Evolutionary conservation across 2,329 filamentous ascomycete species (phyloP).

Genomic region (Didymella segeticola): DNA sequence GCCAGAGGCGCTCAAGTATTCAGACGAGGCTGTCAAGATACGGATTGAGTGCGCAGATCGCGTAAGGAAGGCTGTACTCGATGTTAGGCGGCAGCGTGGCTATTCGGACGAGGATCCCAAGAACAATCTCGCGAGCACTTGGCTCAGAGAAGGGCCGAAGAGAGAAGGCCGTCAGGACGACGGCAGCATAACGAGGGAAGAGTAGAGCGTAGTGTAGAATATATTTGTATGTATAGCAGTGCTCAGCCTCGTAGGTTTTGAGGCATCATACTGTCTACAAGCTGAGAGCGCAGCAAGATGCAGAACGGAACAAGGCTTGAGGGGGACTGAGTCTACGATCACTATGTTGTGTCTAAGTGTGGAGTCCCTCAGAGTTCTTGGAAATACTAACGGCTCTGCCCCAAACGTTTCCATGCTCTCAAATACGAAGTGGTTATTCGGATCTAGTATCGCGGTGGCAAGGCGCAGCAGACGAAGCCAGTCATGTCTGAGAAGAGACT

Average conservation of each 20-base stretch:
- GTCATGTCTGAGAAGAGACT: background rate
- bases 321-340: too few species aligned
- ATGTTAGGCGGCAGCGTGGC: slow-evolving; percentile 74
- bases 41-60: slow-evolving; percentile 80
- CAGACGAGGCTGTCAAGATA: slow-evolving; percentile 76
- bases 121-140: slow-evolving; percentile 80
- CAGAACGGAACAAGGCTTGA: too few species aligned
- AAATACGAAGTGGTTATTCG: too few species aligned
- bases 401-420: too few species aligned
- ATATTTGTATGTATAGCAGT: background rate
- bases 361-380: too few species aligned
- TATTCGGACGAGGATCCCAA: slow-evolving; percentile 82
- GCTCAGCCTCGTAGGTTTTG: background rate
- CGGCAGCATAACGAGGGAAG: slow-evolving; percentile 66
- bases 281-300: too few species aligned
- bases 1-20: slow-evolving; percentile 69
- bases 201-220: slow-evolving; percentile 39
- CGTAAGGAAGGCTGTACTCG: slow-evolving; percentile 80
- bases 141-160: slow-evolving; percentile 65
- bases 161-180: slow-evolving; percentile 66
- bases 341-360: too few species aligned
- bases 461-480: background rate
- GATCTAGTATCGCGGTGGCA: too few species aligned
- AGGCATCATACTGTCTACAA: too few species aligned
- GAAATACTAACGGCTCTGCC: too few species aligned